Base-by-base conservation (phyloP, 371 early-diverging fungal species). In the Entomophthora muscae region DNA sequence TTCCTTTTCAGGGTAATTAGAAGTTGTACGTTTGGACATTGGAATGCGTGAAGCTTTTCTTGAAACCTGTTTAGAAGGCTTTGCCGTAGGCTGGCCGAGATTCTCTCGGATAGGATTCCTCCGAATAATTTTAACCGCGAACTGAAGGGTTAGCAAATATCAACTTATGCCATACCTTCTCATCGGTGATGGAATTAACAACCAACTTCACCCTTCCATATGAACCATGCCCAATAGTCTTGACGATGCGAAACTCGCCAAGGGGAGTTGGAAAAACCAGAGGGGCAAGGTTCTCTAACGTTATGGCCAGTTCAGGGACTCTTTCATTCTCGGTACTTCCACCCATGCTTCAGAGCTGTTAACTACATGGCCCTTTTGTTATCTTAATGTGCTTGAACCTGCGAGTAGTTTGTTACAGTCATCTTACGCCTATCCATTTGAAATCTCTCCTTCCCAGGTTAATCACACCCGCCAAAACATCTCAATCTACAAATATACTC, bases 141-240 rank as follows among this genome's bases (percentile, higher is more conserved):
- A 52, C 63, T 63, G 31, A 27, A 52, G 2, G 1, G 2, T 22
- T 23, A 29, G 24, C 23, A 51, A 5, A 12, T 55, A 12, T 24
- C 3, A 24, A 55, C 55, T 5, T 21, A 27, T 57, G 3, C 1
- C 1, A 7, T 64, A 64, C 64, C 32, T 64, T 64, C 23, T 64
- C 56, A 24, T 32, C 27, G 27, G 55, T 64, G 30, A 56, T 22
- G 23, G 24, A 21, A 64, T 26, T 55, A 13, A 26, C 24, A 2
- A 56, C 64, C 55, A 64, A 32, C 26, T 64, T 64, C 17, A 64
- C 64, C 29, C 33, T 54, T 7, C 64, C 64, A 24, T 64, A 64
- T 7, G 55, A 30, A 13, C 64, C 64, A 24, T 56, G 32, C 23
- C 64, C 64, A 23, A 64, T 22, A 56, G 53, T 56, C 24, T 55